phyloP scores from a whole-genome alignment of 2,329 filamentous ascomycete genomes.

The Clonostachys rosea region DNA sequence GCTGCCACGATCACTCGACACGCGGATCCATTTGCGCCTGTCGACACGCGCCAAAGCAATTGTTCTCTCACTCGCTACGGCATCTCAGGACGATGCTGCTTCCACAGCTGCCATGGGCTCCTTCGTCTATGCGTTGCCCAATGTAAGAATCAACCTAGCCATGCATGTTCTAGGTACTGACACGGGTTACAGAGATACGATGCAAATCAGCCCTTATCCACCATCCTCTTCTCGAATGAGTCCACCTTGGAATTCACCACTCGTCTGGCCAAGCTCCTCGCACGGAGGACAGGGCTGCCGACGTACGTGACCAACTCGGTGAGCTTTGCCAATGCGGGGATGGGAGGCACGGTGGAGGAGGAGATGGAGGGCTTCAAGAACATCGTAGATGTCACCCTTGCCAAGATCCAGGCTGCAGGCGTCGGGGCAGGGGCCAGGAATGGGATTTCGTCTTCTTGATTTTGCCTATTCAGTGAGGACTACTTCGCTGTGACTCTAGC shows the following conservation, averaged over 20 bases:
- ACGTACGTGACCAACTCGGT: constrained; percentile 92
- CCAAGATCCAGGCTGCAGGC: constrained; percentile 12
- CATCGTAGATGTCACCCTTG: constrained; percentile 63
- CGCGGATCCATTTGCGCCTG: constrained; percentile 56
- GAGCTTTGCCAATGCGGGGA: constrained; percentile 66
- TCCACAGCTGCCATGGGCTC: constrained; percentile 65
- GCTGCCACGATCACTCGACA: constrained; percentile 55
- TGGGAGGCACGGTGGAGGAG: constrained; percentile 82
- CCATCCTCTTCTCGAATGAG: constrained; percentile 72
- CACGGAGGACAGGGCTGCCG: constrained; percentile 65
- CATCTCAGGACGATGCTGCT: constrained; percentile 45
- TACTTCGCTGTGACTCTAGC: too few relatives aligned
- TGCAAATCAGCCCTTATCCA: constrained; percentile 63
- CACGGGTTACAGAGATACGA: constrained; percentile 37
- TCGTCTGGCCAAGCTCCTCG: constrained; percentile 77
- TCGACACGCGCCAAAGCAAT: constrained; percentile 53
- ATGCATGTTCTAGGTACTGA: not conserved
- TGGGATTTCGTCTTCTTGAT: too few relatives aligned
- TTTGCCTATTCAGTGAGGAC: too few relatives aligned
- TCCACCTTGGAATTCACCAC: constrained; percentile 82
- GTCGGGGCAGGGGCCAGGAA: too few relatives aligned
- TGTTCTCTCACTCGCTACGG: constrained; percentile 57
- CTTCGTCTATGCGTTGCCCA: constrained; percentile 89
- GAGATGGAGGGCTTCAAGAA: constrained; percentile 84
- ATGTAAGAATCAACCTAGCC: constrained; percentile 49